phyloP scores from a whole-genome alignment of 1,139 yeast species.

The Lodderomyces margitis region DNA sequence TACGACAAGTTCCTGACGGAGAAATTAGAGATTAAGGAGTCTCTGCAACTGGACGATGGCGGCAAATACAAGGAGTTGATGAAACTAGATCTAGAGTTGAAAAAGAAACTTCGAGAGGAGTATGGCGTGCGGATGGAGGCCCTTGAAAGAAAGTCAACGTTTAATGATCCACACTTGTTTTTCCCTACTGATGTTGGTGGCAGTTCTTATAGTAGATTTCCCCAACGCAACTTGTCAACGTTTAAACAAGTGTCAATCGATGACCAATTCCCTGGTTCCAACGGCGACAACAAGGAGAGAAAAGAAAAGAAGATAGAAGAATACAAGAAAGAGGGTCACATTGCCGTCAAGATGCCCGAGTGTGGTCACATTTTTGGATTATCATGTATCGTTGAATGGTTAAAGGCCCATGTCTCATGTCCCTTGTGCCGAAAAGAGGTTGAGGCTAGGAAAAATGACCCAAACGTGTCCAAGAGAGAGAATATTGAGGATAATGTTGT shows the following conservation, averaged over 20 bases:
- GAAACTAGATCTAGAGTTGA: slow-evolving; percentile 1
- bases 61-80: background rate
- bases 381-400: slow-evolving; percentile 45
- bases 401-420: slow-evolving; percentile 40
- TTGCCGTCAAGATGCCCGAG: slow-evolving; percentile 44
- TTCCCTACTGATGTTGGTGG: slow-evolving; percentile 38
- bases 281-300: slow-evolving; percentile 15
- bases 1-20: slow-evolving; percentile 24
- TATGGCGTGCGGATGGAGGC: slow-evolving; percentile 11
- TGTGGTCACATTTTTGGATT: slow-evolving; percentile 45
- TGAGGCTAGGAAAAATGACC: slow-evolving; percentile 26
- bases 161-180: slow-evolving; percentile 40
- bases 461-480: slow-evolving; percentile 18
- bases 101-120: slow-evolving; percentile 5
- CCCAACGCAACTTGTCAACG: slow-evolving; percentile 29
- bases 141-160: slow-evolving; percentile 13
- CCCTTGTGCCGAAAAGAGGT: slow-evolving; percentile 49
- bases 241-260: slow-evolving; percentile 24
- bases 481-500: slow-evolving; percentile 16
- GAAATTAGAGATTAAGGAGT: slow-evolving; percentile 21
- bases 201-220: slow-evolving; percentile 31
- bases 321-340: slow-evolving; percentile 26
- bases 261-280: slow-evolving; percentile 34
- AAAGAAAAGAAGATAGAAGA: slow-evolving; percentile 15
- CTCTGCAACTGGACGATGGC: background rate